Evolutionary conservation across 139 green algal species (phyloP), one percentile per base, ranked within the genome.

Genomic region (Parachlorella kessleri): DNA sequence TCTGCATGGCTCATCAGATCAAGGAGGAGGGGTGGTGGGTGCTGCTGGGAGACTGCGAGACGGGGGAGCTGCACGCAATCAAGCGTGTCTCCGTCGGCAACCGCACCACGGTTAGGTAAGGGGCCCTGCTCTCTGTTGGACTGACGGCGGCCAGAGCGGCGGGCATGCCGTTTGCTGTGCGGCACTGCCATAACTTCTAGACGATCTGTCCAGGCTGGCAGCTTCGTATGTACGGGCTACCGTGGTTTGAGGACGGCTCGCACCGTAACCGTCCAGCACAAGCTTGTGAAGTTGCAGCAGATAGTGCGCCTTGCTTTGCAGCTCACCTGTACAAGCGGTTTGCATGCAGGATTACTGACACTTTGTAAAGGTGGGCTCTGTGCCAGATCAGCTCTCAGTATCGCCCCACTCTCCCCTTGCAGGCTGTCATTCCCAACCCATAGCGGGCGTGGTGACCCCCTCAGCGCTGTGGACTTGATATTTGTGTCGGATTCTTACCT

Each of bases 11-110:
- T n/a, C n/a, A n/a, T n/a, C 86, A 95, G 89, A 76, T 92, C 26
- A 98, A 99, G 81, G 94, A 99, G 78, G 96, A 98, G 81, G 94
- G 96, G 3, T 99, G 96, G 96, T 99, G 93, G 91, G 69, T 98
- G 64, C 76, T 98, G 65, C 68, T 94, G 37, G 95, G 90, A 1
- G 76, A 94, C 73, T 28, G 55, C 0, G 36, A 6, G 35, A 91
- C 81, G 0, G 69, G 87, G 6, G 92, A 97, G 88, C 87, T 99
- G 77, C 78, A 94, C 3, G 94, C 92, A 1, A 55, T 99, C 30
- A 94, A 94, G 82, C 87, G 96, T 14, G 63, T 98, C 41, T 90
- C 72, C 35, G 93, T 97, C 79, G 78, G 69, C 7, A 68, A 85
- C 35, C 73, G 74, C 66, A 68, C 76, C 3, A 80, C 35, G 9